A percentile compares a stretch with the other conserved stretches of the same genome.
phyloP scores from a whole-genome alignment of 2,329 filamentous ascomycete species.

The Whalleya microplaca region DNA sequence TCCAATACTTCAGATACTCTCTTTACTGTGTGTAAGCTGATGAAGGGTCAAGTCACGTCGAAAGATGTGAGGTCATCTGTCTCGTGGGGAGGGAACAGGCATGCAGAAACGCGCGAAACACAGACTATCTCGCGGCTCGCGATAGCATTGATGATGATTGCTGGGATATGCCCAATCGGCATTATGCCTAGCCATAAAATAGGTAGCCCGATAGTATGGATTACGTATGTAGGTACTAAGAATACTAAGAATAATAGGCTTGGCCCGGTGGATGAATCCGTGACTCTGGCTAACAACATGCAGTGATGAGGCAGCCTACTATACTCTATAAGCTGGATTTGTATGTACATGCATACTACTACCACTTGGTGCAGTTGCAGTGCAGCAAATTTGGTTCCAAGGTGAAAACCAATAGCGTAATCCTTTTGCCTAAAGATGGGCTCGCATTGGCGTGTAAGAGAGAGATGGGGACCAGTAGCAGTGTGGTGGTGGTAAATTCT shows the following conservation, averaged over 20 bases:
- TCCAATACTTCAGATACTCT: conserved; percentile 14
- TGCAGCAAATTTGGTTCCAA: conserved; percentile 1
- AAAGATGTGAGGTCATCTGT: conserved; percentile 8
- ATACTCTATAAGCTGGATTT: neutral
- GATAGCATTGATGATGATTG: conserved; percentile 19
- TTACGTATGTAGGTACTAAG: neutral
- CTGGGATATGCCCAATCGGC: conserved; percentile 17
- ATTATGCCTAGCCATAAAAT: conserved; percentile 3
- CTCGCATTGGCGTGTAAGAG: conserved; percentile 26
- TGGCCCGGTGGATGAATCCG: neutral
- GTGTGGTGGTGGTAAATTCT: neutral
- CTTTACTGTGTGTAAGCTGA: conserved; percentile 6
- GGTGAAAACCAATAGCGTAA: conserved; percentile 15
- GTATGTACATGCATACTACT: neutral
- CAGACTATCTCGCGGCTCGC: conserved; percentile 3
- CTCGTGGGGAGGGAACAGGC: neutral
- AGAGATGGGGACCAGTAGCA: conserved; percentile 7
- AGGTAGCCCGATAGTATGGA: neutral
- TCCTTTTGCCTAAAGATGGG: conserved; percentile 25
- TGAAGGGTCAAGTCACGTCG: neutral
- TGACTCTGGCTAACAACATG: neutral
- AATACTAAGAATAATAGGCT: neutral
- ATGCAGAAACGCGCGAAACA: conserved; percentile 5
- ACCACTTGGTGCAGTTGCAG: conserved; percentile 1
- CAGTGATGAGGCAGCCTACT: neutral